Evolutionary conservation across 208 protist species (phyloP).

Genomic region (Leishmania aethiopica): DNA sequence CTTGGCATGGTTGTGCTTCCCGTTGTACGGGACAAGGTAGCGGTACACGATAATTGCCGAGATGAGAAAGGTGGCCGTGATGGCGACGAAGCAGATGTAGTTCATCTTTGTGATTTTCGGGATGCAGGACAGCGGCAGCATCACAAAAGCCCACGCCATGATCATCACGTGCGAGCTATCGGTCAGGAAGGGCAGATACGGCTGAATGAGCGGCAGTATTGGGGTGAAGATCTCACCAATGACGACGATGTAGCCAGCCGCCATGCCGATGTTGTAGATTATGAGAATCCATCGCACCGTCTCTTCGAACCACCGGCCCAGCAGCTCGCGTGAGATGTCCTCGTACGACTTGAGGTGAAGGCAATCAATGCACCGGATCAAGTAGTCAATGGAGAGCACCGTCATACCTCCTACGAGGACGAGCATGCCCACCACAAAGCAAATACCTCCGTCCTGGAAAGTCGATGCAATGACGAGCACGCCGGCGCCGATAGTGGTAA

Average conservation of each 20-base stretch:
- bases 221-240: constrained; percentile 71
- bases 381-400: constrained; percentile 78
- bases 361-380: constrained; percentile 63
- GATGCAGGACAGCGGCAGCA: constrained; percentile 74
- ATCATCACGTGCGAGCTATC: constrained; percentile 51
- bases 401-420: constrained; percentile 50
- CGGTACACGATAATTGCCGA: constrained; percentile 65
- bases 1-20: constrained; percentile 12
- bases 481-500: constrained; percentile 73
- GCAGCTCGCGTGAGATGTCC: constrained; percentile 71
- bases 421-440: constrained; percentile 46
- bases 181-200: constrained; percentile 51
- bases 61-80: constrained; percentile 66
- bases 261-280: constrained; percentile 68
- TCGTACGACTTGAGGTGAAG: constrained; percentile 78
- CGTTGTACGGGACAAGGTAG: constrained; percentile 50
- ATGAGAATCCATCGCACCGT: constrained; percentile 77
- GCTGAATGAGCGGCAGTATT: constrained; percentile 49
- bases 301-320: constrained; percentile 68
- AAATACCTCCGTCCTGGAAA: constrained; percentile 69
- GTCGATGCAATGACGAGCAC: constrained; percentile 66
- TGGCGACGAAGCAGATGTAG: constrained; percentile 60
- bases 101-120: constrained; percentile 59
- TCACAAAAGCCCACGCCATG: constrained; percentile 56
- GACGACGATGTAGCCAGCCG: constrained; percentile 79